A percentile compares a stretch with the other conserved stretches of the same genome.
Evolutionary conservation across 306 rosid genomes (phyloP).

Genomic region (Neltuma alba): DNA sequence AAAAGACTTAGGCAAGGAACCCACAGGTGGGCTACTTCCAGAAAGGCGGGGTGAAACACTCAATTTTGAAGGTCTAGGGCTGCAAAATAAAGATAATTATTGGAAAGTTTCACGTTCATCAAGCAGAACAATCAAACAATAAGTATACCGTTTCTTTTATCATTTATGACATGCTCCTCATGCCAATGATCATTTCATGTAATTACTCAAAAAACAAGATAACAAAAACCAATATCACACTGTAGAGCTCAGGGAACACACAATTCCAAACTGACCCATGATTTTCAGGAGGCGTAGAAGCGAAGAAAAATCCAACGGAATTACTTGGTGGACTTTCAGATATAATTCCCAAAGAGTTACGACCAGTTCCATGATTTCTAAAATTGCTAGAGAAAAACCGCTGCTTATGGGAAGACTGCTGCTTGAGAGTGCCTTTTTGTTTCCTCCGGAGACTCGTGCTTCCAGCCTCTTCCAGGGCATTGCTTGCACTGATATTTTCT

Average conservation of each 20-base stretch:
- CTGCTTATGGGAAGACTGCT: constrained; percentile 70
- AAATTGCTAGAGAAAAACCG: constrained; percentile 84
- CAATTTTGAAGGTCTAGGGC: constrained; percentile 75
- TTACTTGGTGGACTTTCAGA: constrained; percentile 96
- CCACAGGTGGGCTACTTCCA: constrained; percentile 91
- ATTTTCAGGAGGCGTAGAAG: constrained; percentile 93
- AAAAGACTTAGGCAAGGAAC: constrained; percentile 94
- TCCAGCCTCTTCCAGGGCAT: constrained; percentile 61
- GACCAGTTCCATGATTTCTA: constrained; percentile 76
- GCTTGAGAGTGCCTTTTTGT: constrained; percentile 64
- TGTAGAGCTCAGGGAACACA: constrained; percentile 34
- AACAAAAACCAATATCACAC: constrained; percentile 27
- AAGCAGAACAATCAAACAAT: constrained; percentile 18
- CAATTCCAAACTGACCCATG: constrained; percentile 69
- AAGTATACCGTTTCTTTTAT: constrained; percentile 21
- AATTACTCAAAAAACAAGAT: constrained; percentile 1
- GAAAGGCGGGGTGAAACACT: constrained; percentile 81
- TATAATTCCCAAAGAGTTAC: constrained; percentile 69
- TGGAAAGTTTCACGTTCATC: constrained; percentile 31
- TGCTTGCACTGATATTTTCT: constrained; percentile 50
- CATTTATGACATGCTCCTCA: constrained; percentile 22
- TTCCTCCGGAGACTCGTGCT: constrained; percentile 69
- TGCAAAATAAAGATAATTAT: constrained; percentile 48
- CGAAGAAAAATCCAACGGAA: constrained; percentile 95
- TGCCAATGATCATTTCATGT: constrained; percentile 25